Evolutionary conservation across 345 rosid genomes (phyloP).

Genomic region (Pugionium cornutum): DNA sequence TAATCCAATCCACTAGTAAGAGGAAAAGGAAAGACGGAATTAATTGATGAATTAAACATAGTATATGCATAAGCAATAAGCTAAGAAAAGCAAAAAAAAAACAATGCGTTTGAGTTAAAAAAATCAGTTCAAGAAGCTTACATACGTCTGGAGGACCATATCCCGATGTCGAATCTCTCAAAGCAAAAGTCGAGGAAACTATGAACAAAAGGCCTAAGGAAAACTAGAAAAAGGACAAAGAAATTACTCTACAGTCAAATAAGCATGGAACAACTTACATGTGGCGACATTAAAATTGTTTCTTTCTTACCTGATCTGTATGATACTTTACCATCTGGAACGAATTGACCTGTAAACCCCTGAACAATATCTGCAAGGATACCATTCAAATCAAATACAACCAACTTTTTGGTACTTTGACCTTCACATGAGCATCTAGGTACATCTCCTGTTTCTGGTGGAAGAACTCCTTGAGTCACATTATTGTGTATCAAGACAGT

Average conservation of each 20-base stretch:
- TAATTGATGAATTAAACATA: neutral
- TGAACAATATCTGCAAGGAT: conserved; percentile 63
- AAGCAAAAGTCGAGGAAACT: conserved; percentile 78
- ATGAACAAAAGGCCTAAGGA: conserved; percentile 65
- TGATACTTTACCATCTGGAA: conserved; percentile 51
- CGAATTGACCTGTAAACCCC: conserved; percentile 21
- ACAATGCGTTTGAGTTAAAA: conserved; percentile 10
- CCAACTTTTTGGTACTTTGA: conserved; percentile 57
- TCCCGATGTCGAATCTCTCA: conserved; percentile 71
- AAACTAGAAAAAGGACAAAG: conserved; percentile 50
- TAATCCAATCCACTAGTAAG: conserved; percentile 33
- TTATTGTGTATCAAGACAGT: conserved; percentile 22
- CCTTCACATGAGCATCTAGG: conserved; percentile 33
- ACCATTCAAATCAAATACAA: conserved; percentile 85
- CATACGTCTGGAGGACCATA: conserved; percentile 87
- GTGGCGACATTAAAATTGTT: neutral
- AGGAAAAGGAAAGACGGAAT: conserved; percentile 4
- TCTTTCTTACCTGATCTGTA: conserved; percentile 57
- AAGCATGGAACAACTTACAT: conserved; percentile 25
- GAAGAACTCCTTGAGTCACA: conserved; percentile 6
- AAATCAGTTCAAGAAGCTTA: conserved; percentile 39
- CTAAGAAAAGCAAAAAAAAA: neutral
- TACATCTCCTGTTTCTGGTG: conserved; percentile 26
- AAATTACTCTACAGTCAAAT: conserved; percentile 6
- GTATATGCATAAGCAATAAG: neutral